Evolutionary conservation across 169 alveolate genomes (phyloP), one percentile per base, ranked within the genome.

Genomic region (Plasmodium berghei): DNA sequence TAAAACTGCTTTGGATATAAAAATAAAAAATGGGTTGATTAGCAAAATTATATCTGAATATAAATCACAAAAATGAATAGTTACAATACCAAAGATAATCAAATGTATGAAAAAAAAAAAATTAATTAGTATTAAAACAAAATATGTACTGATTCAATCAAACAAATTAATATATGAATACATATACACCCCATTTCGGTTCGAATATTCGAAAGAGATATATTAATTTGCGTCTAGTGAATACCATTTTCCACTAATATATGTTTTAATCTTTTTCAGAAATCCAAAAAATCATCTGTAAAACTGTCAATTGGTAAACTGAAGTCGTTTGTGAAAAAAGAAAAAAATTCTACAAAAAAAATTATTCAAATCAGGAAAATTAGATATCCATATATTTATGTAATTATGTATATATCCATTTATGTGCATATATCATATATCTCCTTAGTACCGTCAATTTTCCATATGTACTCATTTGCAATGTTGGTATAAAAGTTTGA

Each of bases 381-480:
- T 12, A 56, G 8, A 18, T 16, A 12, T 20, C 10, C 3, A 58
- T 9, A 58, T 52, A 52, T 14, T n/a, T 14, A 52, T 5, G 18
- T n/a, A 14, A 9, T 9, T 52, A n/a, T 6, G n/a, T 28, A 28
- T 28, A 5, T 28, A 28, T 0, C 40, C 3, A 26, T 26, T 26
- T 26, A 26, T 26, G 34, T 0, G 34, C 34, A 26, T 26, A 28
- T 34, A 8, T 9, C 24, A 9, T 20, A 3, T 20, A 6, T 49
- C 42, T 8, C 10, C 54, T 24, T 9, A n/a, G 69, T 26, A 75
- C 89, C 89, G 24, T 75, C 58, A 6, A 55, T 54, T 55, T 46
- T 75, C 89, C 89, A 75, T 20, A 75, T 34, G 58, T 75, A 75
- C 46, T 66, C 49, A 16, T 63, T 75, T 22, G 89, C 89, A 56